These are phyloP conservation scores for Periconia digitata DNA, from an alignment of 2,329 filamentous ascomycete species.

Conservation along the genomic window DNA sequence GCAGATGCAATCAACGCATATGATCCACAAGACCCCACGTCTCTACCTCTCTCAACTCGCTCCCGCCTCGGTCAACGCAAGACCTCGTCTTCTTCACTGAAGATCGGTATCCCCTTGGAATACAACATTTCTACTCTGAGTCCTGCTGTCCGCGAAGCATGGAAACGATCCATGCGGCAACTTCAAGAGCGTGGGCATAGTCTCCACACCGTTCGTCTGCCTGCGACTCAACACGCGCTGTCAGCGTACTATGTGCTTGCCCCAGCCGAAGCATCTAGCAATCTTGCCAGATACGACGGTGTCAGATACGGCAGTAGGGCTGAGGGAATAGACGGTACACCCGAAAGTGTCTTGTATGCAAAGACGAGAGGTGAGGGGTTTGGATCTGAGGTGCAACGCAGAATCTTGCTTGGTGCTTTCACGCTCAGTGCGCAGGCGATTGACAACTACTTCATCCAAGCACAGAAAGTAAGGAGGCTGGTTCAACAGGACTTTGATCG, in stretches of 20 bases:
- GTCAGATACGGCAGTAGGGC: slow-evolving; percentile 78
- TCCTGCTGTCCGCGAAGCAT: slow-evolving; percentile 67
- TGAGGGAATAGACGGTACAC: slow-evolving; percentile 56
- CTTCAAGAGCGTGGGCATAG: slow-evolving; percentile 68
- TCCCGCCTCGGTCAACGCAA: slow-evolving; percentile 31
- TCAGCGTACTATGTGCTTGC: slow-evolving; percentile 95
- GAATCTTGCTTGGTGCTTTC: slow-evolving; percentile 88
- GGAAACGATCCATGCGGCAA: slow-evolving; percentile 62
- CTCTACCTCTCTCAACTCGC: slow-evolving; percentile 61
- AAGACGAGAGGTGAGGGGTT: slow-evolving; percentile 73
- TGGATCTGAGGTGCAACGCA: slow-evolving; percentile 79
- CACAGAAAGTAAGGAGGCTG: slow-evolving; percentile 80
- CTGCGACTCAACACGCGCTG: slow-evolving; percentile 80
- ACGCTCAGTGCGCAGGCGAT: slow-evolving; percentile 87
- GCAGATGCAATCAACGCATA: slow-evolving; percentile 58
- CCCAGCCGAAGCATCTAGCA: slow-evolving; percentile 92
- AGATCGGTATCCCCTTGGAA: slow-evolving; percentile 66
- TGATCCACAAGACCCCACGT: slow-evolving; percentile 76
- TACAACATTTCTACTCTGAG: slow-evolving; percentile 88
- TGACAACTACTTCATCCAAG: slow-evolving; percentile 95
- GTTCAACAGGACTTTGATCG: slow-evolving; percentile 85
- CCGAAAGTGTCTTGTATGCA: slow-evolving; percentile 63
- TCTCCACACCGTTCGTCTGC: slow-evolving; percentile 76
- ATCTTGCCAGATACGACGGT: slow-evolving; percentile 95
- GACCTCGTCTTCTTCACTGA: slow-evolving; percentile 15